Percentiles rank a stretch among this genome's conserved stretches.
These are phyloP conservation scores for Trypanosomatidae sp. DNA, from an alignment of 208 protist genomes.

Conservation along the genomic window DNA sequence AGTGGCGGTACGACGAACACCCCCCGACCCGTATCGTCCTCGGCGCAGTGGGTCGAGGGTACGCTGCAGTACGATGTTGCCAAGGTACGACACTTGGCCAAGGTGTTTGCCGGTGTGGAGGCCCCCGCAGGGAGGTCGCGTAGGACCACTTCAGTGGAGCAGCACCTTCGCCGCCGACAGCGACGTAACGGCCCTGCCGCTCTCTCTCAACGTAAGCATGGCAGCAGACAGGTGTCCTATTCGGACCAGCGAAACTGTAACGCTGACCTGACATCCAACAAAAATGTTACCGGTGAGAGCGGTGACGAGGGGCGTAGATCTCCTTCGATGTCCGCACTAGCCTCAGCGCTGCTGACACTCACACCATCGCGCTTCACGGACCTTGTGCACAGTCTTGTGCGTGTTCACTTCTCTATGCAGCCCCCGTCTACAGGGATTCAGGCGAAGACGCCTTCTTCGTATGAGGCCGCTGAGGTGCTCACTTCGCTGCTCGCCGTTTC, in stretches of 20 bases:
- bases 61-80: slow-evolving; percentile 20
- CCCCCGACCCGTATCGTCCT: not conserved
- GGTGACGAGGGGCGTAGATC: too few relatives aligned
- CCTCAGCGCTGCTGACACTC: not conserved
- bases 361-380: not conserved
- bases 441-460: not conserved
- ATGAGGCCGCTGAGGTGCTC: not conserved
- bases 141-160: slow-evolving; percentile 1
- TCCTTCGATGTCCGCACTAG: not conserved
- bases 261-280: not conserved
- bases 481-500: not conserved
- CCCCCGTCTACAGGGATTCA: not conserved
- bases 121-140: not conserved
- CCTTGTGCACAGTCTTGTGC: slow-evolving; percentile 1
- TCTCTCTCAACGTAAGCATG: not conserved
- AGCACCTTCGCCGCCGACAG: not conserved
- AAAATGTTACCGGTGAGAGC: too few relatives aligned
- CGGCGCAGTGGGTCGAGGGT: slow-evolving; percentile 11
- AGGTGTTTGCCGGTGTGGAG: slow-evolving; percentile 12
- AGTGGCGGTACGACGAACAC: not conserved
- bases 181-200: not conserved
- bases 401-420: not conserved
- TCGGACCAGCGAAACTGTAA: not conserved
- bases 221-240: not conserved
- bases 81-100: slow-evolving; percentile 19